Percentiles rank a stretch among this genome's conserved stretches.
phyloP scores from a whole-genome alignment of 2,329 filamentous ascomycete species.

The Colletotrichum zoysiae region DNA sequence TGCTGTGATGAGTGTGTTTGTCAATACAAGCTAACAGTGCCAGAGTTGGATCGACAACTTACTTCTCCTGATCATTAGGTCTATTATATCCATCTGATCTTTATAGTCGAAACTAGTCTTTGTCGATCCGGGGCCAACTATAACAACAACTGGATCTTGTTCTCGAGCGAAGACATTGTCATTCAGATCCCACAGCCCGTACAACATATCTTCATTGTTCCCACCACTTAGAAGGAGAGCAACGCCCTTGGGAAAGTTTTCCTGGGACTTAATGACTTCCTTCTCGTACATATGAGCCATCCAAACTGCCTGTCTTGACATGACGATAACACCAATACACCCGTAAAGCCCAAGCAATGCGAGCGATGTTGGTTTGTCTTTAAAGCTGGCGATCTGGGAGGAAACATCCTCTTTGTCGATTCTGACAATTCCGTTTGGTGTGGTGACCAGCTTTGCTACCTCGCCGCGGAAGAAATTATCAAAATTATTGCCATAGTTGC shows the following conservation, averaged over 20 bases:
- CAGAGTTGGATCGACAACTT: background rate
- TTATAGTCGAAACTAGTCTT: no score
- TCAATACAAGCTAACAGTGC: background rate
- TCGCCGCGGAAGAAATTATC: background rate
- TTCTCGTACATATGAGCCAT: background rate
- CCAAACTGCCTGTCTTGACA: background rate
- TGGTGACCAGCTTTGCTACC: background rate
- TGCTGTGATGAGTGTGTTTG: background rate
- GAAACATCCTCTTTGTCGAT: background rate
- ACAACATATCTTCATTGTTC: background rate
- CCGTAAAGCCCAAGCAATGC: slow-evolving; percentile 2
- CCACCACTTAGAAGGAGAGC: background rate
- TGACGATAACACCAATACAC: background rate
- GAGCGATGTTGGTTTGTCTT: background rate
- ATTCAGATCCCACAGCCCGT: background rate
- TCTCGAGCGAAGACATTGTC: background rate
- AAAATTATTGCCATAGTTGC: background rate
- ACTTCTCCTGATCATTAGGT: background rate
- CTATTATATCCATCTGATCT: background rate
- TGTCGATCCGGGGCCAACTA: background rate
- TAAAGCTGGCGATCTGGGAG: background rate
- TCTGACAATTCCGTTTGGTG: background rate
- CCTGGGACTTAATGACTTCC: background rate
- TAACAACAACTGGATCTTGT: background rate
- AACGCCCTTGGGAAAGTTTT: background rate